A percentile compares a stretch with the other conserved stretches of the same genome.
These are phyloP conservation scores for Scolecobasidium constrictum DNA, from an alignment of 2,329 filamentous ascomycete genomes.

Conservation along the genomic window DNA sequence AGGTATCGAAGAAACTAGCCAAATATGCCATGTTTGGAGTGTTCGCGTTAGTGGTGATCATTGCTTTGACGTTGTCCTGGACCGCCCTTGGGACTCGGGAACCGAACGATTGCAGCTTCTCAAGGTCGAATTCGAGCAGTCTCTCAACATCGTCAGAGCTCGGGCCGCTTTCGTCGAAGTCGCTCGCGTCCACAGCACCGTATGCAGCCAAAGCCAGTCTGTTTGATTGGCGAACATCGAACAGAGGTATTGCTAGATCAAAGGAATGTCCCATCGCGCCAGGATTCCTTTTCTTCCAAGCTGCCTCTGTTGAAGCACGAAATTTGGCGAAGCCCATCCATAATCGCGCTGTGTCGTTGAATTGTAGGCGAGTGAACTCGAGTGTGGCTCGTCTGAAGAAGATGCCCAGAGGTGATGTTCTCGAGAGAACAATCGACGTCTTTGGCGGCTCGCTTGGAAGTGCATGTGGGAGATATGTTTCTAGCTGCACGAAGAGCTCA, in stretches of 20 bases:
- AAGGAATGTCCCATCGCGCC: slow-evolving; percentile 28
- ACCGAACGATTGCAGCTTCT: slow-evolving; percentile 74
- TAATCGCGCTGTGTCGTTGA: slow-evolving; percentile 64
- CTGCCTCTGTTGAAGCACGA: slow-evolving; percentile 58
- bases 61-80: slow-evolving; percentile 55
- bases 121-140: slow-evolving; percentile 78
- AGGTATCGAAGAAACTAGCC: slow-evolving; percentile 73
- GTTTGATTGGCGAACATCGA: slow-evolving; percentile 43
- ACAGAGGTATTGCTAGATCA: slow-evolving; percentile 50
- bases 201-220: slow-evolving; percentile 40
- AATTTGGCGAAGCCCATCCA: slow-evolving; percentile 80
- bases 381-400: slow-evolving; percentile 68
- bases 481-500: slow-evolving; percentile 56
- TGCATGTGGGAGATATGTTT: slow-evolving; percentile 50
- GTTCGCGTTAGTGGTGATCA: slow-evolving; percentile 56
- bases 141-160: slow-evolving; percentile 73
- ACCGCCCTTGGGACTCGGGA: slow-evolving; percentile 67
- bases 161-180: slow-evolving; percentile 30
- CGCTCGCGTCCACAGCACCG: slow-evolving; percentile 30
- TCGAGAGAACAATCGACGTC: slow-evolving; percentile 49
- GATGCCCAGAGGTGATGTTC: slow-evolving; percentile 67
- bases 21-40: slow-evolving; percentile 52
- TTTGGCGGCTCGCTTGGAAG: slow-evolving; percentile 19
- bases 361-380: slow-evolving; percentile 71
- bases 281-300: slow-evolving; percentile 40